Conservation (phyloP, 768 basidiomycete genomes). For the Mycena capillaripes region DNA sequence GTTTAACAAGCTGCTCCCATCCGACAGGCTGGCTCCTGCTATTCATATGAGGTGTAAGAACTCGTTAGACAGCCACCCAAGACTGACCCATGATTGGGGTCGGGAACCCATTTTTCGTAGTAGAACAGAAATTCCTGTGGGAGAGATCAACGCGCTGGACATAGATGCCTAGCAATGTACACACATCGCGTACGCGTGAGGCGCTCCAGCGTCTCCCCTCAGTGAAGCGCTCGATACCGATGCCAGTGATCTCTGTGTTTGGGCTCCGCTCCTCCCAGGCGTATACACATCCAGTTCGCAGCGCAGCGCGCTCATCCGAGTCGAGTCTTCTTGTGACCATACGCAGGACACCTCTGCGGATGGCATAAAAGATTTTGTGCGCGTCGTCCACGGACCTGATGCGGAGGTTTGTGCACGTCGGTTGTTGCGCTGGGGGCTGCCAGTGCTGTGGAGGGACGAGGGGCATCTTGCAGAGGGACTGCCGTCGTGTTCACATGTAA, state of each 20-base stretch:
- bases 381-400: constrained; percentile 85
- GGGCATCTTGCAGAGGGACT: constrained; percentile 17
- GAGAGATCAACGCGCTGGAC: constrained; percentile 28
- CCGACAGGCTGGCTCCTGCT: constrained; percentile 67
- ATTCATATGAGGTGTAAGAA: constrained; percentile 38
- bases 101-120: constrained; percentile 77
- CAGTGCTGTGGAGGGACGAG: constrained; percentile 9
- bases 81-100: constrained; percentile 58
- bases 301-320: constrained; percentile 77
- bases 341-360: constrained; percentile 71
- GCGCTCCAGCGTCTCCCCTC: constrained; percentile 89
- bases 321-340: constrained; percentile 86
- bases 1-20: constrained; percentile 83
- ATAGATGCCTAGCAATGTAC: constrained; percentile 39
- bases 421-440: constrained; percentile 64
- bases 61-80: constrained; percentile 12
- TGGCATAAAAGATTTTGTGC: constrained; percentile 84
- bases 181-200: constrained; percentile 85
- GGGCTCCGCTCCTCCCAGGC: constrained; percentile 85
- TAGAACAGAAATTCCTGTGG: constrained; percentile 87
- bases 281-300: constrained; percentile 68
- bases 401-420: constrained; percentile 79
- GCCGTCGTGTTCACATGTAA: constrained; percentile 23
- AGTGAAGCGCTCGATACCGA: constrained; percentile 89
- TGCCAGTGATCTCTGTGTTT: constrained; percentile 79